Conservation (phyloP, 495 filamentous ascomycete species). For the Talaromyces wortmannii region DNA sequence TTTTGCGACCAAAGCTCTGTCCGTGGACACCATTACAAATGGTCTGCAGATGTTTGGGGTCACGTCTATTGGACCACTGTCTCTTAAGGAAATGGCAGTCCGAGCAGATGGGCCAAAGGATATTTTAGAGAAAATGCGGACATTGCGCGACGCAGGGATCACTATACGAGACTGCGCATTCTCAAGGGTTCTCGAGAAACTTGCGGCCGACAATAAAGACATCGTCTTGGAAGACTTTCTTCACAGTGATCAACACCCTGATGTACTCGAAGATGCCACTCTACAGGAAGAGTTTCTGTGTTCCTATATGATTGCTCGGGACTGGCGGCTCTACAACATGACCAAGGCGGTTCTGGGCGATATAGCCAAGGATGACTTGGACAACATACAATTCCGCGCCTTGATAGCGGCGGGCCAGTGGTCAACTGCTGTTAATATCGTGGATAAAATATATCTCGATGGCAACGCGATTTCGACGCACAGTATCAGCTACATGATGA, state of each 20-base stretch:
- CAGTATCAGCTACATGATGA: constrained; percentile 31
- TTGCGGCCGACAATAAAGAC: constrained; percentile 47
- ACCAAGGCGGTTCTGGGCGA: constrained; percentile 44
- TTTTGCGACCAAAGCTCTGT: constrained; percentile 63
- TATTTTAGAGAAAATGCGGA: constrained; percentile 46
- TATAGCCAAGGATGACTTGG: constrained; percentile 19
- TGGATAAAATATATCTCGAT: constrained; percentile 26
- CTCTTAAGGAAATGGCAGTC: constrained; percentile 62
- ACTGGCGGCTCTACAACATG: constrained; percentile 46
- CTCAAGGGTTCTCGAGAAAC: constrained; percentile 46
- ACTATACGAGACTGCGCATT: constrained; percentile 52
- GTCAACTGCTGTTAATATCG: constrained; percentile 22
- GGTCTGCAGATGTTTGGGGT: constrained; percentile 59
- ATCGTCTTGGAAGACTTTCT: constrained; percentile 55
- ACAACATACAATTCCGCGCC: constrained; percentile 39
- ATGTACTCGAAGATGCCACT: constrained; percentile 56
- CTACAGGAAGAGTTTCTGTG: constrained; percentile 51
- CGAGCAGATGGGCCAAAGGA: constrained; percentile 47
- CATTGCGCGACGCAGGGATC: constrained; percentile 53
- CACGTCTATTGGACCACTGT: constrained; percentile 60
- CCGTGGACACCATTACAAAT: constrained; percentile 56
- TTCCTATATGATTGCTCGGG: constrained; percentile 38
- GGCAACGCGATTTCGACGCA: constrained; percentile 15
- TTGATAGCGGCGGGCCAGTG: constrained; percentile 28
- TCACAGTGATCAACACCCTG: constrained; percentile 67